Percentiles rank a stretch among this genome's conserved stretches.
Evolutionary conservation across 768 basidiomycete species (phyloP).

Genomic region (Crepidotus variabilis): DNA sequence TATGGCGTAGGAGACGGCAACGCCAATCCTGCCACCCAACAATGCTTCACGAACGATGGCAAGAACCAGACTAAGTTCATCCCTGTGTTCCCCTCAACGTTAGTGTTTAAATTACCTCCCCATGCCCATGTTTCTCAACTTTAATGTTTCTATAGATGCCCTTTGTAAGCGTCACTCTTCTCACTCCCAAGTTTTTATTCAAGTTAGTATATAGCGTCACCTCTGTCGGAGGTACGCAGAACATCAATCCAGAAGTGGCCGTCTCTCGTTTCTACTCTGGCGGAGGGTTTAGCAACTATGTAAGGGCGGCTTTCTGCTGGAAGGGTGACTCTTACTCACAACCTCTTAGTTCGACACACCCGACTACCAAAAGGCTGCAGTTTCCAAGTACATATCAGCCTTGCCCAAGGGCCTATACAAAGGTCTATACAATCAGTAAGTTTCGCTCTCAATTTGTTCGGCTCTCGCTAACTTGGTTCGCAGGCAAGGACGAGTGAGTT

Average conservation of each 20-base stretch:
- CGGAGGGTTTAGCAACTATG: conserved; percentile 73
- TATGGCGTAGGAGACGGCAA: conserved; percentile 56
- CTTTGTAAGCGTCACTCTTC: conserved; percentile 35
- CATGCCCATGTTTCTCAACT: conserved; percentile 3
- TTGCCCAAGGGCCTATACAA: conserved; percentile 14
- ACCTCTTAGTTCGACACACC: conserved; percentile 13
- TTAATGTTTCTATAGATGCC: conserved; percentile 47
- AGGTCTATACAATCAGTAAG: conserved; percentile 14
- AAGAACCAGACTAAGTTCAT: conserved; percentile 47
- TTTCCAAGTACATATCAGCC: conserved; percentile 9
- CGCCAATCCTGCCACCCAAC: conserved; percentile 43
- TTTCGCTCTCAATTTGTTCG: not conserved
- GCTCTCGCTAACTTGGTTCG: not conserved
- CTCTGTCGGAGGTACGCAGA: conserved; percentile 57
- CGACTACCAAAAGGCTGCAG: conserved; percentile 12
- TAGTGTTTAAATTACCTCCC: conserved; percentile 28
- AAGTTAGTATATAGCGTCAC: conserved; percentile 47
- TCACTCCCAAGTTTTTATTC: conserved; percentile 39
- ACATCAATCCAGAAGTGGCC: conserved; percentile 50
- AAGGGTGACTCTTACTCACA: not conserved
- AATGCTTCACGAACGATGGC: conserved; percentile 58
- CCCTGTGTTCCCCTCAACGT: conserved; percentile 56
- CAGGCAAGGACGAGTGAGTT: conserved; percentile 1
- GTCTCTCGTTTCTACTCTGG: conserved; percentile 55
- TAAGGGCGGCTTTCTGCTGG: conserved; percentile 19